Conservation (phyloP, 2,329 filamentous ascomycete genomes). For the Talaromyces sp. region DNA sequence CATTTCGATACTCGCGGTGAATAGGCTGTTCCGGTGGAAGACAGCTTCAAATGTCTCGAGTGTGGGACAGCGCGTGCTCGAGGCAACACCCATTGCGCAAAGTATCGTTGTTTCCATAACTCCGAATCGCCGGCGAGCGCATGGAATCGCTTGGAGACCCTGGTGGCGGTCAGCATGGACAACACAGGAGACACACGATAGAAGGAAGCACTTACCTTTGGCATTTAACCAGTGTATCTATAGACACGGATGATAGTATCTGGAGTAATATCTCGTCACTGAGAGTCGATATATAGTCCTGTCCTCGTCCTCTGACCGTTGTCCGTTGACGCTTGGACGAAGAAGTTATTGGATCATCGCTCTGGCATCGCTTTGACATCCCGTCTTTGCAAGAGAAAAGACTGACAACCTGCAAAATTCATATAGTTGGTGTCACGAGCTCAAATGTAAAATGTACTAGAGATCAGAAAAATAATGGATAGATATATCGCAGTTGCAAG, state of each 20-base stretch:
- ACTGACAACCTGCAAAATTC: not conserved
- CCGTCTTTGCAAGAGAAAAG: not conserved
- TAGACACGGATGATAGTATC: conserved; percentile 73
- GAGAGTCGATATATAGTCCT: conserved; percentile 66
- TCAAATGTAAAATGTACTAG: no score
- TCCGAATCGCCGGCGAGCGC: conserved; percentile 75
- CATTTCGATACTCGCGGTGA: conserved; percentile 58
- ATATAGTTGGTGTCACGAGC: not conserved
- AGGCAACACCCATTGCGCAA: conserved; percentile 78
- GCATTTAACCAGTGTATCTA: conserved; percentile 63
- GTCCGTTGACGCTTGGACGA: conserved; percentile 47
- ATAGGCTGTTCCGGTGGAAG: conserved; percentile 42
- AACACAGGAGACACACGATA: not conserved
- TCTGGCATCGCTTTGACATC: conserved; percentile 36
- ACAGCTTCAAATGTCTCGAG: conserved; percentile 46
- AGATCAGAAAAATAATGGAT: not conserved
- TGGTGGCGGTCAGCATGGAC: conserved; percentile 19
- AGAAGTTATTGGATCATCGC: conserved; percentile 21
- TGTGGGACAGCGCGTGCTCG: conserved; percentile 73
- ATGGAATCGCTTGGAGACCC: conserved; percentile 67
- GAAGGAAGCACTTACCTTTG: conserved; percentile 49
- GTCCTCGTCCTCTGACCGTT: conserved; percentile 19
- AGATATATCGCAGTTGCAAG: not conserved
- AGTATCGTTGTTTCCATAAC: conserved; percentile 88
- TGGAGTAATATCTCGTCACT: conserved; percentile 87